Conservation (phyloP, 306 rosid genomes). For the Crataegus laevigata region DNA sequence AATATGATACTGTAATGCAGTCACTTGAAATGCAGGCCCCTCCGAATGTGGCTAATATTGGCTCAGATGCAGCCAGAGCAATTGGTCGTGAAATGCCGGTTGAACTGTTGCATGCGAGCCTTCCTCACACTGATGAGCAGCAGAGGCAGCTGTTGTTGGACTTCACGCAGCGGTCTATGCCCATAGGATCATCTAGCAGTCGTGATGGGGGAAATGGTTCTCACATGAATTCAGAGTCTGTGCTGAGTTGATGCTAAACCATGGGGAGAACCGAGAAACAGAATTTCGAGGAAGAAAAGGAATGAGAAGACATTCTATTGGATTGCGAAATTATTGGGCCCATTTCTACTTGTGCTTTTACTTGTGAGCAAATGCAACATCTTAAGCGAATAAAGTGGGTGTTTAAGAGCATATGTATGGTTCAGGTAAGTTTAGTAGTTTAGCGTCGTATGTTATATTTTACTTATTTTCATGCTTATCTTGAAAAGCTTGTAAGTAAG, state of each 20-base stretch:
- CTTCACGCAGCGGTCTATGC: constrained; percentile 81
- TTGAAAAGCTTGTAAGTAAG: constrained; percentile 37
- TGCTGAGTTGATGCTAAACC: constrained; percentile 32
- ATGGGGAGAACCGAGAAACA: background rate
- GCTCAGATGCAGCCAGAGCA: constrained; percentile 61
- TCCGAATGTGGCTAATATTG: constrained; percentile 41
- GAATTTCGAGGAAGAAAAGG: background rate
- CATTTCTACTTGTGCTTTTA: constrained; percentile 1
- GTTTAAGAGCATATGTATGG: constrained; percentile 26
- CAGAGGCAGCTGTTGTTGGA: constrained; percentile 64
- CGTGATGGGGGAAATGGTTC: constrained; percentile 42
- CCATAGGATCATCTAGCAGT: constrained; percentile 50
- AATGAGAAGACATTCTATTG: background rate
- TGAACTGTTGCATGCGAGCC: constrained; percentile 87
- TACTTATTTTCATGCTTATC: constrained; percentile 22
- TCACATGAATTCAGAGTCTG: constrained; percentile 54
- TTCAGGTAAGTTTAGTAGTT: constrained; percentile 24
- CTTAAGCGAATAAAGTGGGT: constrained; percentile 23
- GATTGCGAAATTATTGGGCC: background rate
- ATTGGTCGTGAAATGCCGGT: constrained; percentile 89
- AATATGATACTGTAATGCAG: constrained; percentile 70
- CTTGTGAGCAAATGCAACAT: constrained; percentile 10
- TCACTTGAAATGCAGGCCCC: constrained; percentile 47
- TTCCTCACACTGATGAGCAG: constrained; percentile 82
- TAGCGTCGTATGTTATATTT: constrained; percentile 20